Evolutionary conservation across 768 basidiomycete species (phyloP), one percentile per base, ranked within the genome.

Genomic region (Kwoniella mangroviensis): DNA sequence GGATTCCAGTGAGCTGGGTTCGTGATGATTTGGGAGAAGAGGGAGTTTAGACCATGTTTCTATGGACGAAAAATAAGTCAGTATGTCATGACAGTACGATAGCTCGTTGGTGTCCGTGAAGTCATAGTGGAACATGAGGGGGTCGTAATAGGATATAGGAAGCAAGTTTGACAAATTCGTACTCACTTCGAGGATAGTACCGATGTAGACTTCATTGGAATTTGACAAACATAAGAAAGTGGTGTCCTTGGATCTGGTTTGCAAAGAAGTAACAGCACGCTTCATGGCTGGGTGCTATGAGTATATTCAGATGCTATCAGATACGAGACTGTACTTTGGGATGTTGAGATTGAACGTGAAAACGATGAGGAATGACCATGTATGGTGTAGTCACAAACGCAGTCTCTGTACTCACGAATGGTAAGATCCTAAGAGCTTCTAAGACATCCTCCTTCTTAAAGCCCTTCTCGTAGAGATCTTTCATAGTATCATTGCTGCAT

Each of bases 231-330:
- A 92, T 75, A 98, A 86, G 83, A 98, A 90, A 3, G 91, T 91
- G 0, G 89, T 88, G n/a, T 85, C 76, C 7, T 91, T 89, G n/a
- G 87, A 79, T 17, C 87, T 85, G 3, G 86, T 85, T 81, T 97
- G 93, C 70, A 96, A 86, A 2, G 86, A 86, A 24, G 86, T 88
- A n/a, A 96, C 89, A n/a, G 88, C 93, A 22, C 95, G 91, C 69
- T 89, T 87, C 94, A 98, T 97, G 4, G 94, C 97, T 3, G 97
- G 97, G 81, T 99, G 97, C 96, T 99, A 79, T 3, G 62, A 26
- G 40, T 7, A 21, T 34, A 6, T 34, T 13, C 13, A 22, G n/a
- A 40, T n/a, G 28, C 24, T 1, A 15, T 24, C 21, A 54, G 21
- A 51, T 13, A 17, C 41, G 11, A 64, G 34, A 21, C 17, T 45